These are phyloP conservation scores for Aspergillus hortae DNA, from an alignment of 2,329 filamentous ascomycete species.

Conservation along the genomic window DNA sequence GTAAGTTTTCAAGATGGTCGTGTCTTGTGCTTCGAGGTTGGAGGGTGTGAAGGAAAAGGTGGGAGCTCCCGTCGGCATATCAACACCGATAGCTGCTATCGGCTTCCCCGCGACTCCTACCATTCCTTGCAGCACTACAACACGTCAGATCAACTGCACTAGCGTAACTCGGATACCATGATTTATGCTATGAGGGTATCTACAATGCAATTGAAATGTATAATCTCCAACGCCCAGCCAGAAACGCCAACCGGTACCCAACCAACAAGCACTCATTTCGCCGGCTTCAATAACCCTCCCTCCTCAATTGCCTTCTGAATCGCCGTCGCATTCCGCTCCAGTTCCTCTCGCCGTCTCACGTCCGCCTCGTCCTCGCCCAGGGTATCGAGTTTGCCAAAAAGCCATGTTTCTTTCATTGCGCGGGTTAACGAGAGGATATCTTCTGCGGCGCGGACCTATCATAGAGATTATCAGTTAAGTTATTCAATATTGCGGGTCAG, in stretches of 20 bases:
- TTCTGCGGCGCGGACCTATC: constrained; percentile 58
- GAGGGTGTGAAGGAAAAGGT: not conserved
- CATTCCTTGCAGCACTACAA: not conserved
- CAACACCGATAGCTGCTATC: not conserved
- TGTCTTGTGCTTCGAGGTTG: not conserved
- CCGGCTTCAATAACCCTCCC: constrained; percentile 22
- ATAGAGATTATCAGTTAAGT: not conserved
- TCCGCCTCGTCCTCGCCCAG: constrained; percentile 44
- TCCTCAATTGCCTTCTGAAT: constrained; percentile 45
- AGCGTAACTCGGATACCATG: not conserved
- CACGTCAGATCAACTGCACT: not conserved
- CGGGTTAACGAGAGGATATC: constrained; percentile 60
- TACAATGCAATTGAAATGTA: not conserved
- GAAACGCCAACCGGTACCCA: not conserved
- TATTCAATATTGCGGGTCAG: not conserved
- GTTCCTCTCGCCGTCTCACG: constrained; percentile 37
- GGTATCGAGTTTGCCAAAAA: constrained; percentile 62
- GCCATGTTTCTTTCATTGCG: constrained; percentile 63
- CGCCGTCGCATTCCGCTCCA: constrained; percentile 47
- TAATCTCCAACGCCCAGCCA: not conserved
- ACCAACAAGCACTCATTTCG: constrained; percentile 2
- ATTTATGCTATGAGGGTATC: not conserved
- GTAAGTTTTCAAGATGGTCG: not conserved
- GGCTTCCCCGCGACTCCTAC: not conserved
- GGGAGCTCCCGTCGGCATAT: not conserved